Evolutionary conservation across 2,329 filamentous ascomycete species (phyloP), one percentile per base, ranked within the genome.

Genomic region (Phyllosticta ampelicida): DNA sequence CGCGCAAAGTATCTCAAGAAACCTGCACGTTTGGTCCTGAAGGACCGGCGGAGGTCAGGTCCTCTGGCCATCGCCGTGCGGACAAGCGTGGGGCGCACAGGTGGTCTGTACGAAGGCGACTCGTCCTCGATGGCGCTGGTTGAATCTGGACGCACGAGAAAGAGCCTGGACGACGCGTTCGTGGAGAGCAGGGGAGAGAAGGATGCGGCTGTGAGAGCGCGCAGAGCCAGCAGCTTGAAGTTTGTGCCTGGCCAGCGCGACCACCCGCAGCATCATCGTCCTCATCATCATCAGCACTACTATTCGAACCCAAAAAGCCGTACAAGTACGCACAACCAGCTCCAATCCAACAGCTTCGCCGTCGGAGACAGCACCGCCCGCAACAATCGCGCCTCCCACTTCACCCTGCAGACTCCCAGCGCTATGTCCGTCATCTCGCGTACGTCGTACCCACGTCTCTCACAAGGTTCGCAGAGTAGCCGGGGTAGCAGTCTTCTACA

Each of bases 1-100:
- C 18, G 30, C 5, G 26, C 20, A 19, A 16, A 30, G 1, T 3
- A 16, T 19, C 58, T 61, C 16, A 62, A 61, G 11, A 68, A 65
- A 55, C 65, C 68, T 16, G 63, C 67, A 4, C 63, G 63, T n/a
- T 56, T 68, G 16, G 60, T 70, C 13, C 52, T 69, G 19, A 48
- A 58, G 16, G 58, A 59, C 9, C 48, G 30, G 30, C 26, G 16
- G 10, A 13, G 18, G 8, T 20, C 58, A 29, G 19, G 21, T n/a
- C 53, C 52, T 11, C 19, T 49, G 4, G 48, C 54, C 21, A 52
- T 44, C 11, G 55, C 55, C 8, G 53, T 58, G n/a, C 55, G 49
- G 36, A 60, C 54, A 18, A 53, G 54, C 51, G 19, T 51, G 13
- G 51, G 28, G 36, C 16, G 36, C 36, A 0, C 36, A 1, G n/a